Percentiles rank a stretch among this genome's conserved stretches.
Evolutionary conservation across 2,329 filamentous ascomycete genomes (phyloP).

Genomic region (Lasiodiplodia sp.): DNA sequence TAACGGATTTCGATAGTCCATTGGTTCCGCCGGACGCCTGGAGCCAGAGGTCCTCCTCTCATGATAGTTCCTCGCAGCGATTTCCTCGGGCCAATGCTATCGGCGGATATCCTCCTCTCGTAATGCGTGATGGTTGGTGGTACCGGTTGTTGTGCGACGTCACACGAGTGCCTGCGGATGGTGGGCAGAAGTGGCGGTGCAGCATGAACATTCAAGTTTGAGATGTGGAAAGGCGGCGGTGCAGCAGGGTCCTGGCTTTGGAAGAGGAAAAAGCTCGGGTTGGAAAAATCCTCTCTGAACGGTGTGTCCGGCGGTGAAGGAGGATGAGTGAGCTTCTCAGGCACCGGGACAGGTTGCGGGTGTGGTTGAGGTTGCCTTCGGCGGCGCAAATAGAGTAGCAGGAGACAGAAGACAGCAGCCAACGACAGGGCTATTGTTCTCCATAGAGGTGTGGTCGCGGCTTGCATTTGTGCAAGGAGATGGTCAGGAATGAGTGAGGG

Average conservation of each 20-base stretch:
- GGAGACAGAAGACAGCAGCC: slow-evolving; percentile 11
- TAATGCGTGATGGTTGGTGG: slow-evolving; percentile 4
- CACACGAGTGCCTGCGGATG: slow-evolving; percentile 5
- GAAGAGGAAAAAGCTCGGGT: background rate
- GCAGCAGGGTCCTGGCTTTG: background rate
- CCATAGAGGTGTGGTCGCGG: background rate
- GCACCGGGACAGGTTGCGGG: background rate
- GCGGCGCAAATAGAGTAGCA: slow-evolving; percentile 14
- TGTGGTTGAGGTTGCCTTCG: background rate
- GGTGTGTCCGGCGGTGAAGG: background rate
- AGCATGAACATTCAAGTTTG: background rate
- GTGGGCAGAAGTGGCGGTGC: slow-evolving; percentile 19
- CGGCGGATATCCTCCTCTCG: background rate
- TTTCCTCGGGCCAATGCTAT: background rate
- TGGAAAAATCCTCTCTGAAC: background rate
- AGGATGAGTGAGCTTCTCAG: background rate
- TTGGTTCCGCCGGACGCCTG: slow-evolving; percentile 19
- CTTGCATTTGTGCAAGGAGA: slow-evolving; percentile 15
- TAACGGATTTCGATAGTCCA: slow-evolving; percentile 11
- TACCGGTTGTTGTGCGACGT: slow-evolving; percentile 3
- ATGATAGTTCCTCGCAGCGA: slow-evolving; percentile 22
- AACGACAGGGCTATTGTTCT: slow-evolving; percentile 10
- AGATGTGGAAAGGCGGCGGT: background rate
- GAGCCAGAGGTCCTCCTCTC: slow-evolving; percentile 1
- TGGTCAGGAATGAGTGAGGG: slow-evolving; percentile 7